Percentiles rank a stretch among this genome's conserved stretches.
These are phyloP conservation scores for Aspergillus piperis DNA, from an alignment of 2,329 filamentous ascomycete species.

Conservation along the genomic window DNA sequence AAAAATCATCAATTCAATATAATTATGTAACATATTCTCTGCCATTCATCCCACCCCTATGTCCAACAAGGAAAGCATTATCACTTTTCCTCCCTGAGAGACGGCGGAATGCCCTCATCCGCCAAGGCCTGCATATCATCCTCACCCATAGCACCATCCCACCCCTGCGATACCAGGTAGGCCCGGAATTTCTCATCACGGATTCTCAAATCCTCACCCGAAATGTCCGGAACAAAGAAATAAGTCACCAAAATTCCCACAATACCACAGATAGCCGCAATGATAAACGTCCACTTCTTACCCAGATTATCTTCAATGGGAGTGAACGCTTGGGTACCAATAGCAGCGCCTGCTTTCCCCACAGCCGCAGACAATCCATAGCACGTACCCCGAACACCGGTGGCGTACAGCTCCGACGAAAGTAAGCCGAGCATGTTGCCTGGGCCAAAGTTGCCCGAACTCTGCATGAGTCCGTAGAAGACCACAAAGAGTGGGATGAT, in stretches of 20 bases:
- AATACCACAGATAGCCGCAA: conserved; percentile 4
- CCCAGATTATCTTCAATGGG: conserved; percentile 1
- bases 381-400: background rate
- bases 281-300: conserved; percentile 5
- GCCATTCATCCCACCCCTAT: no score
- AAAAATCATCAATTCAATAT: no score
- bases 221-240: conserved; percentile 3
- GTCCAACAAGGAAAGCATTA: no score
- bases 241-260: conserved; percentile 1
- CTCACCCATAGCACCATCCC: conserved; percentile 2
- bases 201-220: conserved; percentile 1
- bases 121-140: background rate
- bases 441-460: background rate
- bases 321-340: conserved; percentile 5
- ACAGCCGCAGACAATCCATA: conserved; percentile 4
- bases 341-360: conserved; percentile 2
- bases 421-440: background rate
- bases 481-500: conserved; percentile 6
- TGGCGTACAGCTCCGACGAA: conserved; percentile 2
- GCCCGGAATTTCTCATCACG: conserved; percentile 3
- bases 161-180: background rate
- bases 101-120: background rate
- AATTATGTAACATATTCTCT: no score
- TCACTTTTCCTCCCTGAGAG: background rate
- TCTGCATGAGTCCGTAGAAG: conserved; percentile 8